These are phyloP conservation scores for Aristolochia contorta DNA, from an alignment of 164 flowering plant species.

Conservation along the genomic window DNA sequence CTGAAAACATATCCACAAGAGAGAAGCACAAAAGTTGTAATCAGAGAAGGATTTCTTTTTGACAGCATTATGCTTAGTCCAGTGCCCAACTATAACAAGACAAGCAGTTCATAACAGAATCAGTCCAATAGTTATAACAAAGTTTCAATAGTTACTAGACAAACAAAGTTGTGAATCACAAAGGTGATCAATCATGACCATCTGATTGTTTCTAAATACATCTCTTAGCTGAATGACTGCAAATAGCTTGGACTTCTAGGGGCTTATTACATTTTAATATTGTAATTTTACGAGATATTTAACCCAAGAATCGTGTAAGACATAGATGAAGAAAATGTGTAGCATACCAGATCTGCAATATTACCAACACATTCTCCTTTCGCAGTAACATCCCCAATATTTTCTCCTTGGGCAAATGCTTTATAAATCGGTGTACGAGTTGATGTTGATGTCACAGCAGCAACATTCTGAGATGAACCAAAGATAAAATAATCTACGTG, in stretches of 20 bases:
- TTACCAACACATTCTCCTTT: slow-evolving; percentile 99
- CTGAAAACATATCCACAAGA: slow-evolving; percentile 92
- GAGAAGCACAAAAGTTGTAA: slow-evolving; percentile 72
- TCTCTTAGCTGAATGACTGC: neutral
- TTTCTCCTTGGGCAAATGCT: slow-evolving; percentile 98
- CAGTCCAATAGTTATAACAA: slow-evolving; percentile 6
- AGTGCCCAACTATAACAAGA: slow-evolving; percentile 74
- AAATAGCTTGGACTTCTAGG: neutral
- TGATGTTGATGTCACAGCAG: slow-evolving; percentile 96
- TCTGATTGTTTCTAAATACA: neutral
- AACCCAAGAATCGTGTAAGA: neutral
- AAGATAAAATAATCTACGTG: slow-evolving; percentile 6
- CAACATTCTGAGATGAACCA: slow-evolving; percentile 60
- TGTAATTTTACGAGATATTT: too few relatives aligned
- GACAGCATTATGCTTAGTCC: slow-evolving; percentile 85
- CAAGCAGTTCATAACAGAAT: slow-evolving; percentile 13
- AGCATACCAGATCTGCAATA: slow-evolving; percentile 87
- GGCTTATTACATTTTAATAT: too few relatives aligned
- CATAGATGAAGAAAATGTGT: neutral
- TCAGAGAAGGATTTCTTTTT: slow-evolving; percentile 77
- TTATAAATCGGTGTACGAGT: slow-evolving; percentile 98
- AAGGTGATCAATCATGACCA: neutral
- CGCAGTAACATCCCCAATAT: slow-evolving; percentile 98
- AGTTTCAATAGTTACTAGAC: neutral
- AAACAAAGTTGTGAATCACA: neutral